These are phyloP conservation scores for Peribolospora kevripleyi DNA, from an alignment of 768 basidiomycete genomes.

Conservation along the genomic window DNA sequence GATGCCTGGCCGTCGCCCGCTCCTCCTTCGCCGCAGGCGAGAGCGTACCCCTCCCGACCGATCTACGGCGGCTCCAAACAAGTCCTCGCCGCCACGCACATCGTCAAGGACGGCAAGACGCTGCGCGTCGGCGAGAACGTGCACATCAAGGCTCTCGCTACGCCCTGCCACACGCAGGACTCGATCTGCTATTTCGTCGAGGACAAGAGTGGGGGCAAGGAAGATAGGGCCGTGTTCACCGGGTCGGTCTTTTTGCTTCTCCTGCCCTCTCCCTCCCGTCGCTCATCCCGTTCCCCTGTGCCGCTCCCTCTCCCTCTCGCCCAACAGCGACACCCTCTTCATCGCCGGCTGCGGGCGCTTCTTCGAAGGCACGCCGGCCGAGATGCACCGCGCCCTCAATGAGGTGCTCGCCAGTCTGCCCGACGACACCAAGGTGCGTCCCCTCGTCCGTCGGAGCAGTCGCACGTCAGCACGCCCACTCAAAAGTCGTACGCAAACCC, in stretches of 20 bases:
- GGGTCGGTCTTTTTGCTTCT: conserved; percentile 26
- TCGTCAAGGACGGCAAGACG: conserved; percentile 49
- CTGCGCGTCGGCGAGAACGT: conserved; percentile 35
- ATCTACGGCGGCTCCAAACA: neutral
- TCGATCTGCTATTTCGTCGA: conserved; percentile 78
- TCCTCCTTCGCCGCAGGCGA: neutral
- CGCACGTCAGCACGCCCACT: no score
- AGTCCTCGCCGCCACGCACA: no score
- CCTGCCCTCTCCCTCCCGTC: neutral
- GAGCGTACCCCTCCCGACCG: no score
- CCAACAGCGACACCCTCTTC: conserved; percentile 24
- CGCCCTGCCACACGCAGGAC: conserved; percentile 69
- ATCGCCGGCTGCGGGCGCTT: conserved; percentile 60
- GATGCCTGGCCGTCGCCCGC: neutral
- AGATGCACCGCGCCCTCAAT: conserved; percentile 51
- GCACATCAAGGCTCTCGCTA: conserved; percentile 17
- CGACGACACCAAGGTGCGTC: conserved; percentile 38
- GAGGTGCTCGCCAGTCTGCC: conserved; percentile 47
- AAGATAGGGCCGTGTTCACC: conserved; percentile 60
- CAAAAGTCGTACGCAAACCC: no score
- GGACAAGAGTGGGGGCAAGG: conserved; percentile 24
- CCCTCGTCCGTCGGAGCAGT: no score
- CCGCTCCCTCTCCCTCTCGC: neutral
- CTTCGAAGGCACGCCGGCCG: conserved; percentile 38
- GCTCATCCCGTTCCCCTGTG: neutral